Base-by-base conservation (phyloP, 1,284 basidiomycete species). In the Pseudozyma flocculosa region DNA sequence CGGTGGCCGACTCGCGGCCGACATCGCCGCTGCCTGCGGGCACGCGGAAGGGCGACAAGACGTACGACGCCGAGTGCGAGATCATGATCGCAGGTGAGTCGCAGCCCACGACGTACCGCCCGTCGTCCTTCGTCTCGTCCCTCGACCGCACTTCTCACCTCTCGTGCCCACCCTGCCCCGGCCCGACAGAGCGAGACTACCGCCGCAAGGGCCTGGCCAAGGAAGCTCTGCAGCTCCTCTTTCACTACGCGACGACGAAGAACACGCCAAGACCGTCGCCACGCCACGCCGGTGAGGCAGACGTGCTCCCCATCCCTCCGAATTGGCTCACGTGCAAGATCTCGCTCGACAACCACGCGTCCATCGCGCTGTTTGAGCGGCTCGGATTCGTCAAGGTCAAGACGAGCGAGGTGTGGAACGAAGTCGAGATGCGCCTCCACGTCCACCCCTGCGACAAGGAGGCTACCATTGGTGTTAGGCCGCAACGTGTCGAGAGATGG, bases 61-160 rank as follows among this genome's bases (percentile, higher is more conserved):
- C 84, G 60, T 80, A 57, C 17, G 76, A 82, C 45, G 82, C 85
- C 19, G 90, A 92, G 70, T 80, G 83, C 51, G 84, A 85, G 74
- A 85, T 93, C 59, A 94, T 93, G 91, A 87, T 94, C 66, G 88
- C 89, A 46, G 85, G 87, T 84, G 24, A 50, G 51, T 45, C 1
- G n/a, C n/a, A n/a, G n/a, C n/a, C n/a, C n/a, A n/a, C n/a, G n/a
- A n/a, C n/a, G n/a, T n/a, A n/a, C n/a, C n/a, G n/a, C n/a, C n/a
- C n/a, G n/a, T n/a, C n/a, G n/a, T n/a, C n/a, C n/a, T n/a, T n/a
- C n/a, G n/a, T n/a, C n/a, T n/a, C n/a, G n/a, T 19, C 17, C 3
- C 24, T 57, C 50, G 82, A 59, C 45, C 47, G 17, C 24, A n/a
- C 18, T 22, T 8, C 17, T 1, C n/a, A n/a, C n/a, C n/a, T n/a